phyloP scores from a whole-genome alignment of 164 flowering plant genomes.

The Umbilicus rupestris region DNA sequence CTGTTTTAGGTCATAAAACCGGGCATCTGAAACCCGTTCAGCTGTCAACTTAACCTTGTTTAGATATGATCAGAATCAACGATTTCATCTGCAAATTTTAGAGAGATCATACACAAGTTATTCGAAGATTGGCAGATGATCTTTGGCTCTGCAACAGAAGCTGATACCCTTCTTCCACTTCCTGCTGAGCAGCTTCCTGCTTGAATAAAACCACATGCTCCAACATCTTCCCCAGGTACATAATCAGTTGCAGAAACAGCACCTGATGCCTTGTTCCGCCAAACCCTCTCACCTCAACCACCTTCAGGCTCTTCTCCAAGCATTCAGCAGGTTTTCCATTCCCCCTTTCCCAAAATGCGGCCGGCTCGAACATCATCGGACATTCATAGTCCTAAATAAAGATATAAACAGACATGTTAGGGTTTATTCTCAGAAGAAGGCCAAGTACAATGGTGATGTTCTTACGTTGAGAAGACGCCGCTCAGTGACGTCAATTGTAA shows the following conservation, averaged over 20 bases:
- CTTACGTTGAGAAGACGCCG: slow-evolving; percentile 18
- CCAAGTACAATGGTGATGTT: too few species aligned
- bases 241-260: slow-evolving; percentile 9
- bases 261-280: slow-evolving; percentile 15
- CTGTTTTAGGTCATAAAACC: too few species aligned
- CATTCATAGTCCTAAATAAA: slow-evolving; percentile 15
- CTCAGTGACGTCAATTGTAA: slow-evolving; percentile 18
- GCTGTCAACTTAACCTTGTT: too few species aligned
- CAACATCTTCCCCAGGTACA: slow-evolving; percentile 12
- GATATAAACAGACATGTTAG: not conserved
- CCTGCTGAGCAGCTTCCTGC: slow-evolving; percentile 4
- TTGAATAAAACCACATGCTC: slow-evolving; percentile 3
- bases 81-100: not conserved
- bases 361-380: not conserved
- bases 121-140: not conserved
- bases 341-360: slow-evolving; percentile 8
- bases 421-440: too few species aligned
- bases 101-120: not conserved
- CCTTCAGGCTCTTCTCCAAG: slow-evolving; percentile 8
- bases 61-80: not conserved
- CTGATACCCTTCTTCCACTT: not conserved
- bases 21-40: too few species aligned
- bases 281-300: slow-evolving; percentile 17
- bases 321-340: not conserved
- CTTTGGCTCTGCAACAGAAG: not conserved